Evolutionary conservation across 2,329 filamentous ascomycete genomes (phyloP), one percentile per base, ranked within the genome.

Genomic region (Amylocarpus encephaloides): DNA sequence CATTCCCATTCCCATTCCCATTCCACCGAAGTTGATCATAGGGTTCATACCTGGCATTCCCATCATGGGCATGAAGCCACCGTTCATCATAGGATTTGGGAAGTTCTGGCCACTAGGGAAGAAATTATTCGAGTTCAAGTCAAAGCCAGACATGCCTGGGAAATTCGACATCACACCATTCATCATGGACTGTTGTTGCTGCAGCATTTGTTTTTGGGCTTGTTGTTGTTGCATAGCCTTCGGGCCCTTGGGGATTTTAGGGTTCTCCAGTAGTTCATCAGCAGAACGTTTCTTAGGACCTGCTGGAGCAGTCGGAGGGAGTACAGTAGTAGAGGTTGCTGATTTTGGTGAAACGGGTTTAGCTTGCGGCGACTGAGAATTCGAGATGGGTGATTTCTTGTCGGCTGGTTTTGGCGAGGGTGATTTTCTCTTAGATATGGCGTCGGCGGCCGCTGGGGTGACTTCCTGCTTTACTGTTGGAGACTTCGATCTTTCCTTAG

Each of bases 271-370:
- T 30, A 75, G 75, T 46, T 90, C 85, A 33, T 92, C 88, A 12
- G 90, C 89, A 10, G 86, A 79, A 18, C 93, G 82, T 72, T 97
- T 98, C 71, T 87, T 93, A 4, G 43, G 43, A 22, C 38, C 38
- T 16, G 38, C 10, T 15, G n/a, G 38, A 40, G 38, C 38, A 18
- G 6, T 19, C 5, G 38, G 13, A 22, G 79, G 34, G 30, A 13
- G 15, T 11, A 36, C 43, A 16, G 46, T 26, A 12, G 15, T 50
- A 35, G 45, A 45, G 11, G n/a, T 52, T 38, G 47, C 43, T 42
- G 59, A 60, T 18, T 43, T 59, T 12, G 62, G 54, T 32, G 50
- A 63, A 46, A 62, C 54, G 9, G 60, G 61, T 18, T 58, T 47
- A 57, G 57, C 12, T 59, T 57, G 48, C 62, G 66, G 63, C 16